Evolutionary conservation across 495 filamentous ascomycete species (phyloP), one percentile per base, ranked within the genome.

Genomic region (Daldinia vernicosa): DNA sequence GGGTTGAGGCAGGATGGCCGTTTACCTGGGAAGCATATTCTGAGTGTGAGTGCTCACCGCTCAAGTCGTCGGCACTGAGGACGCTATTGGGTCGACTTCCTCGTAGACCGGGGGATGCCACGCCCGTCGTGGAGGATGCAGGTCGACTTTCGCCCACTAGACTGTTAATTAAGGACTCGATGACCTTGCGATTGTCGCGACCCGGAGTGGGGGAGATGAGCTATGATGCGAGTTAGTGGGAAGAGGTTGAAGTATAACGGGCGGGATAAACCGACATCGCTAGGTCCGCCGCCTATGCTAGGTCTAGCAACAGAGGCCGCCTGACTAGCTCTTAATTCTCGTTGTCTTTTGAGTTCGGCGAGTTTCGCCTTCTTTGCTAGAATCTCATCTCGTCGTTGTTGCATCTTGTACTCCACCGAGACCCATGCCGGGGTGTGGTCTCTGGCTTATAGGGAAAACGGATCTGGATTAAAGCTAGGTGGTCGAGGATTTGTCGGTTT

Each of bases 361-460:
- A 99, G 93, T 84, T 92, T 97, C 32, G 93, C 94, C 82, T 90
- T 91, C 82, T 98, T 99, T 68, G 92, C 93, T 51, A 93, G 82
- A 74, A 99, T 96, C 83, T 98, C 95, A 82, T 95, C 93, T 82
- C 91, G 90, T 69, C 94, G 90, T 84, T 93, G 89, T 82, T 94
- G 91, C 86, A 93, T 92, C 47, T 76, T 84, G 74, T 45, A 72
- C 60, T 68, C 60, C 72, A 65, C 63, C 69, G 66, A 78, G 54
- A 70, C 80, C 79, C 83, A 84, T 84, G 50, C 70, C 79, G 75
- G 69, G 69, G 56, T 63, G 28, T 17, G 43, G 52, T 45, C 1
- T 51, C 27, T 63, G 6, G 17, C 22, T 55, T 17, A 22, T 63
- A 24, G 22, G 37, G 39, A 43, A 1, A 51, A 27, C 7, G 22